A percentile compares a stretch with the other conserved stretches of the same genome.
These are phyloP conservation scores for Serpula lacrymans DNA, from an alignment of 768 basidiomycete genomes.

Conservation along the genomic window DNA sequence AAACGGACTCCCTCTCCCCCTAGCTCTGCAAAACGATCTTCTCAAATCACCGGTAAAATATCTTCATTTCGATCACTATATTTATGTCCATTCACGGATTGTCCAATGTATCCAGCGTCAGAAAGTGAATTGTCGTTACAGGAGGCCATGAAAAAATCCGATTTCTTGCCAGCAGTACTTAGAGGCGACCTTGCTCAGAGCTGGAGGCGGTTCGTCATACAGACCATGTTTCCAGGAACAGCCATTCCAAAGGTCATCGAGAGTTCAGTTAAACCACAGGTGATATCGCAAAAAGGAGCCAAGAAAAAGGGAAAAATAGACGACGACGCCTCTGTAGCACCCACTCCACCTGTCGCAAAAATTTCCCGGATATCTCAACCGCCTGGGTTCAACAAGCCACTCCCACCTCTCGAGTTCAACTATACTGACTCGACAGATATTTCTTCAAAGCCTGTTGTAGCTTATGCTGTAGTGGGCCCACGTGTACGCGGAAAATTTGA, in stretches of 20 bases:
- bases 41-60: neutral
- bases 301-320: slow-evolving; percentile 11
- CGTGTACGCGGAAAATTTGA: slow-evolving; percentile 70
- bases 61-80: neutral
- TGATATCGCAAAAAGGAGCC: slow-evolving; percentile 9
- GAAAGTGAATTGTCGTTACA: slow-evolving; percentile 10
- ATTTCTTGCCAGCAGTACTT: slow-evolving; percentile 32
- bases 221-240: slow-evolving; percentile 60
- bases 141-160: slow-evolving; percentile 17
- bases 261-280: too few relatives aligned
- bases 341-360: too few relatives aligned
- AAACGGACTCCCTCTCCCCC: slow-evolving; percentile 41
- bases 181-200: slow-evolving; percentile 45
- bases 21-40: slow-evolving; percentile 33
- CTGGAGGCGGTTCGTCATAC: slow-evolving; percentile 51
- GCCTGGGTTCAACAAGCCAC: slow-evolving; percentile 11
- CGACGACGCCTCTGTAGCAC: slow-evolving; percentile 4
- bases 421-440: slow-evolving; percentile 14
- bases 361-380: slow-evolving; percentile 12
- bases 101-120: neutral
- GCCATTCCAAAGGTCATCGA: slow-evolving; percentile 13
- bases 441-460: slow-evolving; percentile 35
- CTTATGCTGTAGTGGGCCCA: slow-evolving; percentile 52
- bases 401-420: slow-evolving; percentile 21
- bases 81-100: neutral